Evolutionary conservation across 139 green algal species (phyloP), one percentile per base, ranked within the genome.

Genomic region (Chlorella sorokiniana): DNA sequence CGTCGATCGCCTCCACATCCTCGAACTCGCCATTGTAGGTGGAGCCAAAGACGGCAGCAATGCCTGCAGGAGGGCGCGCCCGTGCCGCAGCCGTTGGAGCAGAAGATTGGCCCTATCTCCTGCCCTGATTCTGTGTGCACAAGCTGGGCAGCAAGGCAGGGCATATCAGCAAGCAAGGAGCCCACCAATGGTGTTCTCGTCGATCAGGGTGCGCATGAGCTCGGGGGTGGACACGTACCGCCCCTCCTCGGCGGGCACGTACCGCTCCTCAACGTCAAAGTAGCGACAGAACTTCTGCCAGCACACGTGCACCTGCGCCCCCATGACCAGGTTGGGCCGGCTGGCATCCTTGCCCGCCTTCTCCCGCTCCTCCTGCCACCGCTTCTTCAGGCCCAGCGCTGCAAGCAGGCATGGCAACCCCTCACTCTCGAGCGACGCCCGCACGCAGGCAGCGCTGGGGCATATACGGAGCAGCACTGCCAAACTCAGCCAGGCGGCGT

Each of bases 11-110:
- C 27, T 81, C 79, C 35, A 93, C 81, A 54, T 95, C 88, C 70
- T 95, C 88, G 70, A 90, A 94, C 44, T 91, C 76, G 3, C 92
- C 91, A 18, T 87, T 93, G 85, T 93, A 96, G 35, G 92, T 96
- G 45, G 77, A 88, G 48, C 92, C 92, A 65, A 94, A 82, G 37
- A 96, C 91, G 0, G 72, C 85, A 1, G 83, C 87, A 18, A 94
- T 78, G 41, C 77, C 79, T 84, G 69, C 40, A 52, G 33, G n/a
- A 3, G 23, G 18, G 0, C 0, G 38, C 41, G 23, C 0, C 9
- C 3, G 9, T 25, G 9, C 54, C 38, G 29, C 4, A 22, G 65
- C 8, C 33, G 37, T 18, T 70, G 33, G 35, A 11, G 35, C n/a
- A n/a, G n/a, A n/a, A n/a, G n/a, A n/a, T n/a, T n/a, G n/a, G n/a